Base-by-base conservation (phyloP, 2,329 filamentous ascomycete genomes). In the Pseudonectria buxi region DNA sequence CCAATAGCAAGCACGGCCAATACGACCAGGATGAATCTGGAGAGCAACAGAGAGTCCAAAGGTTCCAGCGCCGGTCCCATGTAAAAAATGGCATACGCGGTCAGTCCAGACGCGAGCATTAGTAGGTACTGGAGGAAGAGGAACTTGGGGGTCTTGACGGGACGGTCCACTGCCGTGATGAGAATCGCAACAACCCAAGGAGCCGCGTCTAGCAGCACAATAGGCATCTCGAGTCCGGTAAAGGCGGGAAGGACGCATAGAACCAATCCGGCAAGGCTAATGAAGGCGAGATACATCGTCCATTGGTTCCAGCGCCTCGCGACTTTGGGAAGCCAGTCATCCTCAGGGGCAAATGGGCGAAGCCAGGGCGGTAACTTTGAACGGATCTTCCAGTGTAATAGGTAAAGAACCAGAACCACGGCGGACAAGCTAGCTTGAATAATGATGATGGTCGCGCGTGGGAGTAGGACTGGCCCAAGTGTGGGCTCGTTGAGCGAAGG, bases 261-360 rank as follows among this genome's bases (percentile, higher is more conserved):
- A 0, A 53, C 39, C 3, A 68, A 44, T 1, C 67, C 67, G 2
- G 53, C 35, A 6, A 58, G 9, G 22, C 57, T 55, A n/a, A 62
- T 39, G 5, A 53, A 14, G 15, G 54, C 37, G 2, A 72, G 55
- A 12, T 50, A 47, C 4, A 61, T 35, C 2, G 63, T 64, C 62
- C 63, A 68, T 27, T 56, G 43, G 1, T 56, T 63, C 65, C 63
- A 69, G 10, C 43, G 35, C 28, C 45, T 60, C 15, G 49, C 40
- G 26, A 53, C 58, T 13, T 44, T 26, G 0, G 35, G 24, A 2
- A 37, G 42, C 2, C 49, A 46, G 0, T 30, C 45, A 14, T 59
- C 41, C 44, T 72, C 68, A 7, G 56, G 50, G 3, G 68, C 68
- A 39, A 72, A 72, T 2, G 62, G 61, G 9, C 54, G 57, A 11